Evolutionary conservation across 2,329 filamentous ascomycete genomes (phyloP).

Genomic region (Aspergillus awamori): DNA sequence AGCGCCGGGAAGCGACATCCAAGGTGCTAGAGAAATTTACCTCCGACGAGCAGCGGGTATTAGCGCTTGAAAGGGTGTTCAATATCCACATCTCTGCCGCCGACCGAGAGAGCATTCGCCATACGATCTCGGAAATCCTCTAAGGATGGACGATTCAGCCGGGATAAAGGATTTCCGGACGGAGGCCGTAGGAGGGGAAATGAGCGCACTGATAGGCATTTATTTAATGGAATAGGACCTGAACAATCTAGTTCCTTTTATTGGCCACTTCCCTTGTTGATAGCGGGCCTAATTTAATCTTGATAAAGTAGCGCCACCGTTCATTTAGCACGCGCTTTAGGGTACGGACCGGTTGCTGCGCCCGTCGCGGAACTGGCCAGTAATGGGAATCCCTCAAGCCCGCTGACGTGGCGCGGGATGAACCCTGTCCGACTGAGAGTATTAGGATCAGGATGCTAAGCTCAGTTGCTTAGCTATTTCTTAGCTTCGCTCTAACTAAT

Average conservation of each 20-base stretch:
- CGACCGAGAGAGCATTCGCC: background rate
- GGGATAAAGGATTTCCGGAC: background rate
- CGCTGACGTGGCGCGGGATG: background rate
- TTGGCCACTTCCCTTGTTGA: background rate
- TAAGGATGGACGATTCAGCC: background rate
- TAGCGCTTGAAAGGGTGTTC: background rate
- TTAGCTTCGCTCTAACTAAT: background rate
- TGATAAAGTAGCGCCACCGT: background rate
- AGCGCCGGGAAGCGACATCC: background rate
- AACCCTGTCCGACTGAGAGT: background rate
- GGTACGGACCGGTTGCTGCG: background rate
- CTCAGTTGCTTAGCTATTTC: background rate
- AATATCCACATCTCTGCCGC: background rate
- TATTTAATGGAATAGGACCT: background rate
- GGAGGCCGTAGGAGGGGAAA: background rate
- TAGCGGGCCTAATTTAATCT: no score
- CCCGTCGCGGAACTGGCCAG: background rate
- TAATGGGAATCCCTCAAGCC: background rate
- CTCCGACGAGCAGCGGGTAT: background rate
- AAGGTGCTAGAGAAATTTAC: background rate
- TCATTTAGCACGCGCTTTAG: background rate
- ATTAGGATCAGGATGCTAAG: background rate
- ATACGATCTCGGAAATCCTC: conserved; percentile 2
- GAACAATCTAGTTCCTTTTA: background rate
- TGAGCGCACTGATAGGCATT: background rate